phyloP scores from a whole-genome alignment of 352 stramenopile genomes.

The Pythium biforme region DNA sequence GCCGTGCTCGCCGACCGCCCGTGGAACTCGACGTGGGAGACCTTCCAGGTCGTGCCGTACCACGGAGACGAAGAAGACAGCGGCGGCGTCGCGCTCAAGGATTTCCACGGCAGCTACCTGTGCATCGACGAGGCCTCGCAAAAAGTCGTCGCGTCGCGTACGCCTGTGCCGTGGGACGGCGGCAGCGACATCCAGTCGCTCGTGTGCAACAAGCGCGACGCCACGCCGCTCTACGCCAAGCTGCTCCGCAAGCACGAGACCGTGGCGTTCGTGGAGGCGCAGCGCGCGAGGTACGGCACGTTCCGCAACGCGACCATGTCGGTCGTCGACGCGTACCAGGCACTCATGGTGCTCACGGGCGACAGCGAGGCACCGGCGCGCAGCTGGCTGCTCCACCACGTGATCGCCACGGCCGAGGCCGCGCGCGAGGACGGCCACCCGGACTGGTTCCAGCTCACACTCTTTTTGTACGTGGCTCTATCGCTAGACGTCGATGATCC shows the following conservation, averaged over 20 bases:
- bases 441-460: conserved; percentile 75
- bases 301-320: conserved; percentile 60
- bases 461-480: conserved; percentile 75
- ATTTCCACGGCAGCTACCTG: conserved; percentile 79
- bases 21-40: conserved; percentile 85
- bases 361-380: conserved; percentile 33
- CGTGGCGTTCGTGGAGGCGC: conserved; percentile 41
- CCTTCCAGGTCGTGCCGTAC: conserved; percentile 79
- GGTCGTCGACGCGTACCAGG: conserved; percentile 55
- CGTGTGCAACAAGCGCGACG: conserved; percentile 64
- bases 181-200: conserved; percentile 63
- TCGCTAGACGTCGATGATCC: no score
- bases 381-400: conserved; percentile 73
- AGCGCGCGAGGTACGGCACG: conserved; percentile 42
- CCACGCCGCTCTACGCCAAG: conserved; percentile 53
- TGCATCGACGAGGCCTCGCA: conserved; percentile 52
- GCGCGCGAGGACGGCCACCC: conserved; percentile 68
- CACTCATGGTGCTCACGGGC: conserved; percentile 60
- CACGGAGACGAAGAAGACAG: conserved; percentile 11
- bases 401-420: conserved; percentile 59
- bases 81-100: conserved; percentile 64
- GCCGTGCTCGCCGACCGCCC: conserved; percentile 66
- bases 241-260: conserved; percentile 83
- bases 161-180: conserved; percentile 69
- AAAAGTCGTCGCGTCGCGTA: conserved; percentile 40